Base-by-base conservation (phyloP, 805 yeast species). In the Saccharomyces paradoxus region DNA sequence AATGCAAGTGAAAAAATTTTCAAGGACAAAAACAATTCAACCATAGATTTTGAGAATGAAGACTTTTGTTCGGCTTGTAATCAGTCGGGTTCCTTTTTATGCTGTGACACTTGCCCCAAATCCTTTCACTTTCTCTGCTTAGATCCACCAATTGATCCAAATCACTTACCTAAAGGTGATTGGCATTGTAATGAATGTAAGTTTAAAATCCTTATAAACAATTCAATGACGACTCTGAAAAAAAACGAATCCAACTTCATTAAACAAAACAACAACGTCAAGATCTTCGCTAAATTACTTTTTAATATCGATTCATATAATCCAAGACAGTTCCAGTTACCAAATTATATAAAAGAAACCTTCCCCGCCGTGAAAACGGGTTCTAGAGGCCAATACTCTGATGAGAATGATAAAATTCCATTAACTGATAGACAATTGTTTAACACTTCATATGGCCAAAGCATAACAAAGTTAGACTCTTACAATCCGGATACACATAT, bases 61-160 rank as follows among this genome's bases (percentile, higher is more conserved):
- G 99, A 92, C 68, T 91, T 79, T 68, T 92, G 99, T 65, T 76
- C 87, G n/a, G 78, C 94, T 0, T 92, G 99, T 72, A 91, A 95
- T 1, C 88, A 89, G 28, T 76, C 90, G 0, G 99, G 99, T 12
- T 78, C 87, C 28, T 90, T 92, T 62, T 75, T 92, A 26, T 94
- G 98, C 71, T 92, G 99, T 71, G 99, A 92, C 62, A 77, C 87
- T 1, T 92, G 99, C 70, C 97, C 97, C 0, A 79, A 78, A 62
- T 87, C 96, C 1, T 94, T 92, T 71, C 99, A 92, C 67, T 89
- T 94, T 65, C 77, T 87, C 4, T 92, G 99, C 68, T 80, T 92
- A 56, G 86, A 88, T 63, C 98, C 98, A 2, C 98, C 99, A 0
- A 71, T 85, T 32, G 89, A 86, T 60, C 89, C 86, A 46, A 77